A percentile compares a stretch with the other conserved stretches of the same genome.
phyloP scores from a whole-genome alignment of 495 filamentous ascomycete genomes.

The Aspergillus steynii region DNA sequence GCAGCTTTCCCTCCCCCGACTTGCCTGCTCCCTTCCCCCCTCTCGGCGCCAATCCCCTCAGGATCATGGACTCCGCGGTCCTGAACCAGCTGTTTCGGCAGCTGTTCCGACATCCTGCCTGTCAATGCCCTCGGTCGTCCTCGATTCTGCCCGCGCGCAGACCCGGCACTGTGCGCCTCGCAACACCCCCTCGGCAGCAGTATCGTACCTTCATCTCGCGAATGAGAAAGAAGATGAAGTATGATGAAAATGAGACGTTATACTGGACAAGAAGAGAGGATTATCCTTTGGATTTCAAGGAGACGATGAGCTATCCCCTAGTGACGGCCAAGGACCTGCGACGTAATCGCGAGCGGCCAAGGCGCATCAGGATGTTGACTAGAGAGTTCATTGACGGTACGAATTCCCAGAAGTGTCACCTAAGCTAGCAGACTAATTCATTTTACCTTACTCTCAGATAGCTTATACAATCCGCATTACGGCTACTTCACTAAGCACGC shows the following conservation, averaged over 20 bases:
- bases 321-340: slow-evolving; percentile 81
- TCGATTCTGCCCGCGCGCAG: slow-evolving; percentile 16
- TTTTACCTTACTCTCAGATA: slow-evolving; percentile 56
- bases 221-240: slow-evolving; percentile 33
- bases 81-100: slow-evolving; percentile 78
- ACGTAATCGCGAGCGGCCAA: slow-evolving; percentile 70
- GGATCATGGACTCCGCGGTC: slow-evolving; percentile 77
- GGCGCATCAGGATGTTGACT: slow-evolving; percentile 91
- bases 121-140: slow-evolving; percentile 53
- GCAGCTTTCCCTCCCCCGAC: slow-evolving; percentile 1
- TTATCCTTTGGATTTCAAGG: slow-evolving; percentile 69
- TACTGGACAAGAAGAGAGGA: slow-evolving; percentile 79
- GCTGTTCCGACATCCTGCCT: slow-evolving; percentile 71
- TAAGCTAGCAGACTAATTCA: background rate
- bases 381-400: slow-evolving; percentile 96
- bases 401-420: slow-evolving; percentile 6
- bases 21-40: slow-evolving; percentile 11
- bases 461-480: slow-evolving; percentile 94
- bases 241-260: slow-evolving; percentile 31
- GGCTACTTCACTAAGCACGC: slow-evolving; percentile 98
- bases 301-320: slow-evolving; percentile 81
- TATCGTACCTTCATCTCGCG: slow-evolving; percentile 45
- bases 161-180: slow-evolving; percentile 21
- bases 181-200: slow-evolving; percentile 33
- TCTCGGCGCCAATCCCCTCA: background rate